These are phyloP conservation scores for Ceratocystiopsis brevicomis DNA, from an alignment of 2,329 filamentous ascomycete species.

Conservation along the genomic window DNA sequence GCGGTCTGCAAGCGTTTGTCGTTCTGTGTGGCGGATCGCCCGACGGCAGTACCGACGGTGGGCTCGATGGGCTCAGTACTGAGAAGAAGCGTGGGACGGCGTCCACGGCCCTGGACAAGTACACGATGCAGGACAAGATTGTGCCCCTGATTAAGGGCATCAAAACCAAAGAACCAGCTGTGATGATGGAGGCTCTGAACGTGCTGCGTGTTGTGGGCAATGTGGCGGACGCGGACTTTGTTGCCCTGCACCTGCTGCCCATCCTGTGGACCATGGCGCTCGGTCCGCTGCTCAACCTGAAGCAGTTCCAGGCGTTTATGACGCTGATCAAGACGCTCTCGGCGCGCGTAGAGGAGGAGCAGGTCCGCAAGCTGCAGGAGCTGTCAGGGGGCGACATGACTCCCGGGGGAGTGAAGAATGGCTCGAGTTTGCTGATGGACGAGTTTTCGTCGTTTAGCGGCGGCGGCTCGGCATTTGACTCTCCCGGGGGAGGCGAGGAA, in stretches of 20 bases:
- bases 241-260: conserved; percentile 79
- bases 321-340: conserved; percentile 66
- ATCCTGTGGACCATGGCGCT: conserved; percentile 83
- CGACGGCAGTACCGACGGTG: conserved; percentile 40
- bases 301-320: conserved; percentile 85
- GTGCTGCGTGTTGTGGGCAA: conserved; percentile 71
- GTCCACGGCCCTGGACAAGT: conserved; percentile 79
- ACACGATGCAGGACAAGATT: conserved; percentile 95
- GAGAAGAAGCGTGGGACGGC: conserved; percentile 41
- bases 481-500: conserved; percentile 27
- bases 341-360: conserved; percentile 67
- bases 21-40: conserved; percentile 66
- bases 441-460: conserved; percentile 56
- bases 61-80: conserved; percentile 50
- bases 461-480: background rate
- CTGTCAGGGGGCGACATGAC: conserved; percentile 20
- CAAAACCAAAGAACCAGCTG: conserved; percentile 93
- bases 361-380: conserved; percentile 73
- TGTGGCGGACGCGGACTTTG: conserved; percentile 71
- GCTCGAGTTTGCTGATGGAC: conserved; percentile 34
- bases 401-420: conserved; percentile 18
- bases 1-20: conserved; percentile 75
- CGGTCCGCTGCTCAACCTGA: conserved; percentile 69
- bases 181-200: conserved; percentile 83
- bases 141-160: conserved; percentile 78